These are phyloP conservation scores for Castanea sativa DNA, from an alignment of 306 rosid species.

Conservation along the genomic window DNA sequence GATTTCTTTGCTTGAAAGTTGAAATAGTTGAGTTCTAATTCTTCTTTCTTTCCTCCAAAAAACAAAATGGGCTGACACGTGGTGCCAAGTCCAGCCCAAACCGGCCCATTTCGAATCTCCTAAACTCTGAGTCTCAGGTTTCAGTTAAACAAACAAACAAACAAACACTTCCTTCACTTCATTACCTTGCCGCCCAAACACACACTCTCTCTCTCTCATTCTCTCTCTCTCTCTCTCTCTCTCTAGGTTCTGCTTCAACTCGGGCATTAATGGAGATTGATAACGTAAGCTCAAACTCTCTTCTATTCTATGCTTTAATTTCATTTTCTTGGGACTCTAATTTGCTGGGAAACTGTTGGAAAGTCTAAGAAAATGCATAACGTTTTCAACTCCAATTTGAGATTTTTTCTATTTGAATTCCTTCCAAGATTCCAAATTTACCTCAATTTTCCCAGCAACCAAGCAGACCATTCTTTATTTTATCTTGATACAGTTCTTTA, in stretches of 20 bases:
- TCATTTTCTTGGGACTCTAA: not conserved
- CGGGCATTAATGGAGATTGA: slow-evolving; percentile 15
- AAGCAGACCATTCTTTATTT: not conserved
- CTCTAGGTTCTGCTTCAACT: not conserved
- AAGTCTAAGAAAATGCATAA: not conserved
- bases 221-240: not conserved
- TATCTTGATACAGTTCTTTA: slow-evolving; percentile 6
- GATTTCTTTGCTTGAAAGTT: too few relatives aligned
- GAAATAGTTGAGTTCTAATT: too few relatives aligned
- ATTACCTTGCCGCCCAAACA: slow-evolving; percentile 27
- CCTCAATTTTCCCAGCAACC: not conserved
- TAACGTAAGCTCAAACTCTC: slow-evolving; percentile 1
- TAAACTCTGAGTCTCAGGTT: not conserved
- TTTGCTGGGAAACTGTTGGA: slow-evolving; percentile 1
- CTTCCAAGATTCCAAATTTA: slow-evolving; percentile 7
- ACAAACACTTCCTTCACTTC: not conserved
- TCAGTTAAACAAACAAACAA: not conserved
- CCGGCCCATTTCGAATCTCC: not conserved
- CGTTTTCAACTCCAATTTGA: not conserved
- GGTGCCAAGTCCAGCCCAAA: not conserved
- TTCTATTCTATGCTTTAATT: not conserved
- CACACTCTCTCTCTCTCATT: not conserved
- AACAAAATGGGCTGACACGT: not conserved
- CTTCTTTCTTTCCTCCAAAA: too few relatives aligned
- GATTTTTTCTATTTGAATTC: not conserved